Percentiles rank a stretch among this genome's conserved stretches.
phyloP scores from a whole-genome alignment of 352 stramenopile genomes.

The Albugo candida region DNA sequence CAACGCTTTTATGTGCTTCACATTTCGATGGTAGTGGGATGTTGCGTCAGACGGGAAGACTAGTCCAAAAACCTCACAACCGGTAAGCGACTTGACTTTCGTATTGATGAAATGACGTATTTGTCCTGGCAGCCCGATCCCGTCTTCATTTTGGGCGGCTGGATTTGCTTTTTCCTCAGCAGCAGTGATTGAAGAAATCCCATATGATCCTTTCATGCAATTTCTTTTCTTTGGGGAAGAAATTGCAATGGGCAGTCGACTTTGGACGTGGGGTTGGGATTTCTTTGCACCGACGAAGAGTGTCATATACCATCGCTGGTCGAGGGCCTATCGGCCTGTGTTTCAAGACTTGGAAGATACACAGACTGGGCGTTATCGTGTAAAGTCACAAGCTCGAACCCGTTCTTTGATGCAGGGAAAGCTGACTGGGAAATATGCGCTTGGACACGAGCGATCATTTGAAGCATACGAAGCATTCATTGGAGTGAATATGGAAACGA shows the following conservation, averaged over 20 bases:
- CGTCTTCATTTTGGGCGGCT: slow-evolving; percentile 54
- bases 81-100: not conserved
- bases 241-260: slow-evolving; percentile 69
- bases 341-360: slow-evolving; percentile 52
- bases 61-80: too few relatives aligned
- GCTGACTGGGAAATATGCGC: slow-evolving; percentile 3
- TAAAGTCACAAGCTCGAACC: slow-evolving; percentile 5
- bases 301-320: slow-evolving; percentile 83
- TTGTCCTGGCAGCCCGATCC: slow-evolving; percentile 16
- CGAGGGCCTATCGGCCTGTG: slow-evolving; percentile 39
- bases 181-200: slow-evolving; percentile 34
- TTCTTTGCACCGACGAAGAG: slow-evolving; percentile 72
- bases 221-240: slow-evolving; percentile 93
- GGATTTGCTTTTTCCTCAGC: slow-evolving; percentile 44
- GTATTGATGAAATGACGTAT: not conserved
- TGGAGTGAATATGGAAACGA: slow-evolving; percentile 23
- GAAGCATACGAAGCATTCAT: slow-evolving; percentile 26
- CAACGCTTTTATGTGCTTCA: slow-evolving; percentile 41
- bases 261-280: slow-evolving; percentile 82
- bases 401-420: slow-evolving; percentile 13
- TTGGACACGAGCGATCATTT: slow-evolving; percentile 20
- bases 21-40: slow-evolving; percentile 29
- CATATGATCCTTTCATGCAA: slow-evolving; percentile 68
- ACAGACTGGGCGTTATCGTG: slow-evolving; percentile 10
- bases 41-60: slow-evolving; percentile 37